A percentile compares a stretch with the other conserved stretches of the same genome.
Conservation (phyloP, 805 yeast species). For the Candida boleticola region DNA sequence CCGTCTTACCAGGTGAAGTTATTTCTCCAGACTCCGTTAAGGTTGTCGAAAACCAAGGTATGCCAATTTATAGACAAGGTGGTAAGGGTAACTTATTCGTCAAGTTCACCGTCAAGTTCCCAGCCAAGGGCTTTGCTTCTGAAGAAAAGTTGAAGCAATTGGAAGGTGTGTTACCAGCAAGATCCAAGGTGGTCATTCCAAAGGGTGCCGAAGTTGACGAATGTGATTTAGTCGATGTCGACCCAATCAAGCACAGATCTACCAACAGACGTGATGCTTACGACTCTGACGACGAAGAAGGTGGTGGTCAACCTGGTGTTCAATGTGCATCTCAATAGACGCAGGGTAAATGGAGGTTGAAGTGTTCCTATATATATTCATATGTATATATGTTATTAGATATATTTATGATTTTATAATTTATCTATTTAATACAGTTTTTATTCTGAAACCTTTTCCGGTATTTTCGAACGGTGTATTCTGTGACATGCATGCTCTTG, state of each 20-base stretch:
- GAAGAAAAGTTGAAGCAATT: slow-evolving; percentile 74
- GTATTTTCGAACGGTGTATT: too few relatives aligned
- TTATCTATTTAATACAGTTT: too few relatives aligned
- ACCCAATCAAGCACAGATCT: slow-evolving; percentile 56
- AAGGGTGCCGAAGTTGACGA: slow-evolving; percentile 77
- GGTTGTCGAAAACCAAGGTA: slow-evolving; percentile 90
- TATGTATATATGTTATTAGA: not conserved
- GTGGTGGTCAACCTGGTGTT: slow-evolving; percentile 65
- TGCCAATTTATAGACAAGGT: slow-evolving; percentile 91
- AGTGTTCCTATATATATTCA: too few relatives aligned
- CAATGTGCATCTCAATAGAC: slow-evolving; percentile 91
- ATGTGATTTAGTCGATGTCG: slow-evolving; percentile 66
- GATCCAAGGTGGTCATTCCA: slow-evolving; percentile 63
- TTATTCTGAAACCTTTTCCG: too few relatives aligned
- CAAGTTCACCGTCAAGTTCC: slow-evolving; percentile 88
- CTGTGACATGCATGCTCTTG: too few relatives aligned
- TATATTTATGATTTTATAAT: not conserved
- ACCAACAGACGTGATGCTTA: slow-evolving; percentile 42
- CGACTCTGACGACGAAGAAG: slow-evolving; percentile 46
- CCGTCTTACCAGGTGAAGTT: slow-evolving; percentile 88
- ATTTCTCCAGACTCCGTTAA: slow-evolving; percentile 80
- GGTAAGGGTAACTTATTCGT: slow-evolving; percentile 84
- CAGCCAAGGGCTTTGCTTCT: slow-evolving; percentile 64
- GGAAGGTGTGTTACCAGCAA: slow-evolving; percentile 76
- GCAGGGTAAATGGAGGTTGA: too few relatives aligned